phyloP scores from a whole-genome alignment of 805 yeast genomes.

The Candida boleticola region DNA sequence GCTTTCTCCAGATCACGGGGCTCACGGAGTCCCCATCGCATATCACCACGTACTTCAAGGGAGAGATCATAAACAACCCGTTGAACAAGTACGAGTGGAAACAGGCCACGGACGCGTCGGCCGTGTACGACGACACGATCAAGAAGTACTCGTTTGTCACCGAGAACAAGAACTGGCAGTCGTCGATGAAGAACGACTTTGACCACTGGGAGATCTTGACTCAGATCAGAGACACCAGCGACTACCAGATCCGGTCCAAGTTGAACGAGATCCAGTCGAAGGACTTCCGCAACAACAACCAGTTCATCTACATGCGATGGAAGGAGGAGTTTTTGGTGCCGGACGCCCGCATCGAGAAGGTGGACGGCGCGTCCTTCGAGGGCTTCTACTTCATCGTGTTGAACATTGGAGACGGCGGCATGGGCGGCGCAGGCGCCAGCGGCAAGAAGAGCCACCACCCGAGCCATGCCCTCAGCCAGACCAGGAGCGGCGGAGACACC shows the following conservation, averaged over 20 bases:
- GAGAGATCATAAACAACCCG: slow-evolving; percentile 63
- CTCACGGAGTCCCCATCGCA: slow-evolving; percentile 60
- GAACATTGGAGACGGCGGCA: slow-evolving; percentile 49
- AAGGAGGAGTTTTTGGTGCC: slow-evolving; percentile 86
- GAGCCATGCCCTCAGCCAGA: neutral
- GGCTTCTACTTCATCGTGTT: slow-evolving; percentile 90
- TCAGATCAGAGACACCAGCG: slow-evolving; percentile 49
- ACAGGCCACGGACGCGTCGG: neutral
- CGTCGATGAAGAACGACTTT: slow-evolving; percentile 37
- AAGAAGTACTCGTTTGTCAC: slow-evolving; percentile 54
- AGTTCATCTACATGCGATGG: slow-evolving; percentile 83
- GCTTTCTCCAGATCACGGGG: slow-evolving; percentile 65
- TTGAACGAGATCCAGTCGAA: slow-evolving; percentile 31
- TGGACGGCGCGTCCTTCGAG: slow-evolving; percentile 78
- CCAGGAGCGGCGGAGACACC: neutral
- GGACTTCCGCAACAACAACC: slow-evolving; percentile 21
- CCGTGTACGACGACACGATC: slow-evolving; percentile 9
- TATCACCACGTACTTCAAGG: slow-evolving; percentile 69
- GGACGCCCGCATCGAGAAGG: slow-evolving; percentile 62
- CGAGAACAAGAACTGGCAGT: slow-evolving; percentile 57
- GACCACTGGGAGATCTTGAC: slow-evolving; percentile 53
- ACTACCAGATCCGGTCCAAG: slow-evolving; percentile 24
- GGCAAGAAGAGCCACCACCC: neutral
- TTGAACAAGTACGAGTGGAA: slow-evolving; percentile 24
- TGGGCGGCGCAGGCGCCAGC: slow-evolving; percentile 2